These are phyloP conservation scores for Taphrina betulina DNA, from an alignment of 1,139 yeast genomes.

Conservation along the genomic window DNA sequence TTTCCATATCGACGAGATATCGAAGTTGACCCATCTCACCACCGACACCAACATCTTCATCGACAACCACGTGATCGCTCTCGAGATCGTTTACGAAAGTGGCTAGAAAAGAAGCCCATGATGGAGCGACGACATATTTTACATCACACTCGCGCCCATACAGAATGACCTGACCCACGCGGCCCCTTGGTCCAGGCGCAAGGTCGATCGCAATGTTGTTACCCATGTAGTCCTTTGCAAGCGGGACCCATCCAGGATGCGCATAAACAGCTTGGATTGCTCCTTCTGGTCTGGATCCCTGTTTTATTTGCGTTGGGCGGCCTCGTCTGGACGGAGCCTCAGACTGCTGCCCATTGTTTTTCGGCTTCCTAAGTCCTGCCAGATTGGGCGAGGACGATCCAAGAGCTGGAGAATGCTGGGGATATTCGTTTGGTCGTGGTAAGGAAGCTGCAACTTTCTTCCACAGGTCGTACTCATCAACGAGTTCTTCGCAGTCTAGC, in stretches of 20 bases:
- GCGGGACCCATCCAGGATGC: slow-evolving; percentile 86
- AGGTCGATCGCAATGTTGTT: slow-evolving; percentile 87
- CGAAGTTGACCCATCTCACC: slow-evolving; percentile 29
- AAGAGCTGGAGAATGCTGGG: slow-evolving; percentile 1
- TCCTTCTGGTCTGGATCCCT: slow-evolving; percentile 60
- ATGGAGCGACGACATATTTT: slow-evolving; percentile 72
- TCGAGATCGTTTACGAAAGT: slow-evolving; percentile 82
- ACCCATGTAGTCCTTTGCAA: slow-evolving; percentile 83
- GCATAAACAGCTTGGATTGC: slow-evolving; percentile 72
- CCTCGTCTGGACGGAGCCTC: slow-evolving; percentile 4
- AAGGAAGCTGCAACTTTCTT: slow-evolving; percentile 54
- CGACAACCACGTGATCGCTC: slow-evolving; percentile 68
- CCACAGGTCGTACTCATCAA: slow-evolving; percentile 74
- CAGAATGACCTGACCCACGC: slow-evolving; percentile 77
- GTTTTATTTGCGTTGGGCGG: slow-evolving; percentile 6
- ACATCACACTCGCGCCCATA: slow-evolving; percentile 90
- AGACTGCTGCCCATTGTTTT: background rate
- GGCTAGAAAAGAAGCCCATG: slow-evolving; percentile 81
- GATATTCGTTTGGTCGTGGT: slow-evolving; percentile 29
- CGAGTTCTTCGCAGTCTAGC: slow-evolving; percentile 67
- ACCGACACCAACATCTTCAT: slow-evolving; percentile 47
- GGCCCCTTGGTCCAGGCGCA: slow-evolving; percentile 75
- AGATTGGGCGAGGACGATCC: slow-evolving; percentile 2
- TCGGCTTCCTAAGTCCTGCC: background rate
- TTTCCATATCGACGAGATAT: slow-evolving; percentile 11